Conservation (phyloP, 176 grass and related monocot species). For the Microstegium vimineum region DNA sequence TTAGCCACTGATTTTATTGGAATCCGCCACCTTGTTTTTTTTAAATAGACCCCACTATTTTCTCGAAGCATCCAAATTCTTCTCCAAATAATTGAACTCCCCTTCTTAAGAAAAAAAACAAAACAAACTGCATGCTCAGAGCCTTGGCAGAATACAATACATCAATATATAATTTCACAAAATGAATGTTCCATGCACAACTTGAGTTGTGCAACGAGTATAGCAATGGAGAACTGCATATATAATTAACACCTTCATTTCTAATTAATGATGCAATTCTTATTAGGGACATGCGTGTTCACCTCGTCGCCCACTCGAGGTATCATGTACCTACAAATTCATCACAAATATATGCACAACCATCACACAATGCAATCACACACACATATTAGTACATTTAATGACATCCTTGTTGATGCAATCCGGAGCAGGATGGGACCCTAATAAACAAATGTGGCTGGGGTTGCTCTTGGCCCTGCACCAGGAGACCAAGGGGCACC, state of each 20-base stretch:
- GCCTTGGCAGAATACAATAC: background rate
- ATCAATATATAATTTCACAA: background rate
- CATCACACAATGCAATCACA: constrained; percentile 1
- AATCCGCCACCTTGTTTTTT: background rate
- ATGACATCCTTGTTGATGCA: background rate
- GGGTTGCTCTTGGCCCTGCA: constrained; percentile 1
- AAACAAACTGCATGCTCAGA: background rate
- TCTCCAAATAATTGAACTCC: background rate
- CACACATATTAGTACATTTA: background rate
- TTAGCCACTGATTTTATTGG: background rate
- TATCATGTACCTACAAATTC: background rate
- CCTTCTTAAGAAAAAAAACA: background rate
- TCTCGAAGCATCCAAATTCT: background rate
- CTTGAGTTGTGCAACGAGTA: background rate
- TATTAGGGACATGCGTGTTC: constrained; percentile 22
- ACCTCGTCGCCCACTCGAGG: background rate
- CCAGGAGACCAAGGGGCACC: constrained; percentile 32
- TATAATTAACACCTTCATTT: background rate
- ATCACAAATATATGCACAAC: background rate
- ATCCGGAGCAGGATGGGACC: background rate
- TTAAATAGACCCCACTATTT: background rate
- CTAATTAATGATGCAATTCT: constrained; percentile 12
- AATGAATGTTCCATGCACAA: constrained; percentile 1
- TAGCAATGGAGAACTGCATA: background rate
- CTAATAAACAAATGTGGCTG: constrained; percentile 26